Base-by-base conservation (phyloP, 2,329 filamentous ascomycete species). In the Beauveria sp. region DNA sequence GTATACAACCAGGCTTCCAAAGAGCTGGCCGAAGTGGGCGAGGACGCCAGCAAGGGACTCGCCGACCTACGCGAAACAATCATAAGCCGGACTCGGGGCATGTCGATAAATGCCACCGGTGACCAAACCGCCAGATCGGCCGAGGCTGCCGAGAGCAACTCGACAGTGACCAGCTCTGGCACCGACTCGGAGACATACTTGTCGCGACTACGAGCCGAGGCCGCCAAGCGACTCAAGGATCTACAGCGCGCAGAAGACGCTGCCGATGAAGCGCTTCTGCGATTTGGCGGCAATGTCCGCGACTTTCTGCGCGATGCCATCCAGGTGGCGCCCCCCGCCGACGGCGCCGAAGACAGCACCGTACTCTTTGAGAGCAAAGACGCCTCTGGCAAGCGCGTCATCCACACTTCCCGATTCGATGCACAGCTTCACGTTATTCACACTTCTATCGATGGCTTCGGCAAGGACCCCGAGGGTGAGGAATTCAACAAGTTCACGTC, bases 361-460 rank as follows among this genome's bases (percentile, higher is more conserved):
- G 85, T 96, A 38, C 80, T 97, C 5, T 99, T 98, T 69, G 95
- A 98, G 77, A 96, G 91, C 71, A 96, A 93, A 73, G 93, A 97
- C 74, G 86, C 89, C 5, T 84, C 86, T 55, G 93, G 93, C 28
- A 97, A 95, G 79, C 84, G 95, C 60, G 91, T 98, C 18, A 96
- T 98, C 65, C 95, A 99, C 73, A 90, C 91, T 1, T 96, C 92
- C 57, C 84, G 95, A 64, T 93, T 97, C 71, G 95, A 99, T 70
- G 95, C 95, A 1, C 95, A 98, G 75, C 79, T 99, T 64, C 93
- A 99, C 71, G 92, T 96, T 40, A 93, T 99, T 63, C 95, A 99
- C 74, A 93, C 91, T 5, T 89, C 86, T 22, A 74, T 87, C 45
- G 89, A 95, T 64, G 90, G 87, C 68, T 96, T 98, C 74, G 84